These are phyloP conservation scores for Botrytis pseudocinerea DNA, from an alignment of 2,329 filamentous ascomycete species.

Conservation along the genomic window DNA sequence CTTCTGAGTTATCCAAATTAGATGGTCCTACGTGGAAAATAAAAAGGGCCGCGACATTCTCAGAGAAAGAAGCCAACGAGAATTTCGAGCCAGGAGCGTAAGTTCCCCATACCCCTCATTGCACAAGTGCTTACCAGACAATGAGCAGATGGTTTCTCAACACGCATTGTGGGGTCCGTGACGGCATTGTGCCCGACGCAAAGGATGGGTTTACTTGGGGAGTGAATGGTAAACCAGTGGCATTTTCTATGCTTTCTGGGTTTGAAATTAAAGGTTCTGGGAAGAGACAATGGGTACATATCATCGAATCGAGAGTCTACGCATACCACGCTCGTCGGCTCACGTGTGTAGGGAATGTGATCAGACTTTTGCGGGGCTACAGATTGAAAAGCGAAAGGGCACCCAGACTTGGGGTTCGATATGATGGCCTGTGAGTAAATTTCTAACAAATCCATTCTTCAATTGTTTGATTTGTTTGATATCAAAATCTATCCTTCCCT, in stretches of 20 bases:
- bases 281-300: constrained; percentile 46
- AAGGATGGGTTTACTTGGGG: constrained; percentile 50
- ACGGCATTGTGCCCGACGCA: constrained; percentile 53
- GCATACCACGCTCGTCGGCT: constrained; percentile 54
- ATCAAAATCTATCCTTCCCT: too few species aligned
- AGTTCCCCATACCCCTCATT: constrained; percentile 32
- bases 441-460: too few species aligned
- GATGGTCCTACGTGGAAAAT: constrained; percentile 27
- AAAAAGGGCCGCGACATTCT: constrained; percentile 12
- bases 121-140: constrained; percentile 33
- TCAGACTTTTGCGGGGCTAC: constrained; percentile 55
- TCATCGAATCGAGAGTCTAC: constrained; percentile 45
- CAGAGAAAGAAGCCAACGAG: constrained; percentile 40
- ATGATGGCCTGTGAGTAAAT: constrained; percentile 56
- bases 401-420: constrained; percentile 54
- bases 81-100: constrained; percentile 52
- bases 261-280: constrained; percentile 48
- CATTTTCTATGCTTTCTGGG: constrained; percentile 54
- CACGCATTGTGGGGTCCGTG: constrained; percentile 55
- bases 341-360: constrained; percentile 49
- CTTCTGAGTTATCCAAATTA: constrained; percentile 12
- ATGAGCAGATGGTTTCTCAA: constrained; percentile 58
- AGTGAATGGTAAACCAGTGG: constrained; percentile 46
- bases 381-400: constrained; percentile 53
- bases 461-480: too few species aligned